Evolutionary conservation across 2,329 filamentous ascomycete species (phyloP), one percentile per base, ranked within the genome.

Genomic region (Paraconiothyrium brasiliense): DNA sequence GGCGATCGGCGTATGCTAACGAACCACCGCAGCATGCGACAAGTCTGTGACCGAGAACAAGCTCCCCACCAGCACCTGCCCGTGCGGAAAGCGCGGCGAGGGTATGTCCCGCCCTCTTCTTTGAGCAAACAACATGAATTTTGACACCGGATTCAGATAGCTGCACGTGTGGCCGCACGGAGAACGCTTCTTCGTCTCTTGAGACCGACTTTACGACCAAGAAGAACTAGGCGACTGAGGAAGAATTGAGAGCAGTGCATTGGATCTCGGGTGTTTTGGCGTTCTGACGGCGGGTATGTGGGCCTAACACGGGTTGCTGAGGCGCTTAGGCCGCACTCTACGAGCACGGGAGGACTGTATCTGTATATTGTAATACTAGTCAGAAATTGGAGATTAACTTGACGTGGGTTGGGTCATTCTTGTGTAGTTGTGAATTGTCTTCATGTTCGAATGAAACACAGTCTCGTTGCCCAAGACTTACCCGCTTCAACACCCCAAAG

Each of bases 121-220:
- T 41, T 20, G 16, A 8, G 2, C 16, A 41, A n/a, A n/a, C 14
- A 8, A n/a, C 2, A n/a, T 41, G 57, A 43, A n/a, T 60, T 43
- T 54, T 69, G 49, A 67, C 34, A 24, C 37, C 52, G 24, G 24
- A 4, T 22, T 49, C 39, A 81, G 78, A 75, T 56, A 74, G 80
- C 5, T 95, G 92, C 82, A 95, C 91, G n/a, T 97, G 93, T 77
- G 90, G 93, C 79, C 94, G 92, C 78, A 77, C 86, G 52, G 85
- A 86, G 67, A 85, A 87, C 57, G 86, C 86, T 43, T 84, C 85
- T 61, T 87, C 90, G 67, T 79, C 79, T 60, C 81, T 90, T 69
- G 94, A 97, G 87, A 92, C 86, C 54, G 94, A 97, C 80, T 97
- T 97, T 76, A 97, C 93, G 41, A 92, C 90, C 58, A 88, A 86